A percentile compares a stretch with the other conserved stretches of the same genome.
Evolutionary conservation across 1,139 yeast genomes (phyloP).

Genomic region (Suhomyces bokatorum): DNA sequence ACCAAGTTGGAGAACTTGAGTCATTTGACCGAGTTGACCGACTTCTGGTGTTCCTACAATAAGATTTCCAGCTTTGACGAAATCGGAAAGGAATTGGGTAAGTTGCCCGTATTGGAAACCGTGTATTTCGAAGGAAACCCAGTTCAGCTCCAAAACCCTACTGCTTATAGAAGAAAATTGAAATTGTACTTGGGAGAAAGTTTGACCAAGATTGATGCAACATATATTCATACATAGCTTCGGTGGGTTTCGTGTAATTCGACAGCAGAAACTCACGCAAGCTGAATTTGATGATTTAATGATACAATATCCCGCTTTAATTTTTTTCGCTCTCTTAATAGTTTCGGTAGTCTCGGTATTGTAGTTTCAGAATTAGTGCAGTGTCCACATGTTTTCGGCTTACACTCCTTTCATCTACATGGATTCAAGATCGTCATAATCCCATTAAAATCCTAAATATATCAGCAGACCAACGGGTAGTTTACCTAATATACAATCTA

Average conservation of each 20-base stretch:
- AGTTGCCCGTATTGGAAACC: conserved; percentile 69
- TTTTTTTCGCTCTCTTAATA: too few relatives aligned
- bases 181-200: conserved; percentile 70
- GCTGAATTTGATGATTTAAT: too few relatives aligned
- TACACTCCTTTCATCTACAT: too few relatives aligned
- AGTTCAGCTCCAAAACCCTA: conserved; percentile 66
- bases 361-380: too few relatives aligned
- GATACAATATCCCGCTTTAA: too few relatives aligned
- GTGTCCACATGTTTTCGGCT: too few relatives aligned
- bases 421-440: background rate
- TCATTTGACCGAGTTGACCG: conserved; percentile 73
- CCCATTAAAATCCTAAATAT: background rate
- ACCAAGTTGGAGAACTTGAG: conserved; percentile 60
- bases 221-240: conserved; percentile 47
- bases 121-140: conserved; percentile 98
- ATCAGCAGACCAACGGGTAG: background rate
- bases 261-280: background rate
- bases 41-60: conserved; percentile 91
- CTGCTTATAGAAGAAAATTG: conserved; percentile 84
- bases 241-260: background rate
- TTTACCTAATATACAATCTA: conserved; percentile 6
- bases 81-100: conserved; percentile 63
- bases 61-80: conserved; percentile 66
- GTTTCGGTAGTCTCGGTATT: too few relatives aligned
- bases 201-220: conserved; percentile 89